Evolutionary conservation across 202 grass and related monocot genomes (phyloP).

Genomic region (Zoysia matrella): DNA sequence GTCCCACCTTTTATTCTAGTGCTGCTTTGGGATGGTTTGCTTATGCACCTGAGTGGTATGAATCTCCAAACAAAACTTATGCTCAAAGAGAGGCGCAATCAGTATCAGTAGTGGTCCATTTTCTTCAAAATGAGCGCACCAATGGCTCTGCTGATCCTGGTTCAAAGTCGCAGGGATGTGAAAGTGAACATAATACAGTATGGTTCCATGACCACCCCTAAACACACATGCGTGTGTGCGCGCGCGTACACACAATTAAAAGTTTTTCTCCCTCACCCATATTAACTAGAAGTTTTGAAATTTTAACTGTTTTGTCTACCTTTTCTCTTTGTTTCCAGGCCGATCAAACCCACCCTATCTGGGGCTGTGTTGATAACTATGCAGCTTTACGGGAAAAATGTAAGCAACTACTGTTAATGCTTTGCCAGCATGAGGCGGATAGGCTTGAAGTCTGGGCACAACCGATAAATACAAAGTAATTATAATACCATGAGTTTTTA

Average conservation of each 20-base stretch:
- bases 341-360: slow-evolving; percentile 83
- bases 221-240: too few relatives aligned
- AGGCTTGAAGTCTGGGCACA: slow-evolving; percentile 99
- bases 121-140: slow-evolving; percentile 70
- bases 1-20: slow-evolving; percentile 54
- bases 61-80: slow-evolving; percentile 92
- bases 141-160: slow-evolving; percentile 56
- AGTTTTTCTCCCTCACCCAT: neutral
- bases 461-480: slow-evolving; percentile 92
- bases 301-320: slow-evolving; percentile 15
- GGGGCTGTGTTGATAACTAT: slow-evolving; percentile 90
- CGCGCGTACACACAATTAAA: neutral
- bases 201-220: too few relatives aligned
- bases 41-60: slow-evolving; percentile 87
- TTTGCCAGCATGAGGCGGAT: slow-evolving; percentile 94
- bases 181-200: slow-evolving; percentile 69
- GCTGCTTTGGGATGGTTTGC: slow-evolving; percentile 99
- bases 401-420: slow-evolving; percentile 85
- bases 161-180: slow-evolving; percentile 66
- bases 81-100: slow-evolving; percentile 94
- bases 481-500: slow-evolving; percentile 12
- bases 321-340: slow-evolving; percentile 56
- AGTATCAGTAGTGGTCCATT: slow-evolving; percentile 92
- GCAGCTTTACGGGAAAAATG: slow-evolving; percentile 71
- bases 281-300: slow-evolving; percentile 21